A percentile compares a stretch with the other conserved stretches of the same genome.
Conservation (phyloP, 768 basidiomycete species). For the Mycena metata region DNA sequence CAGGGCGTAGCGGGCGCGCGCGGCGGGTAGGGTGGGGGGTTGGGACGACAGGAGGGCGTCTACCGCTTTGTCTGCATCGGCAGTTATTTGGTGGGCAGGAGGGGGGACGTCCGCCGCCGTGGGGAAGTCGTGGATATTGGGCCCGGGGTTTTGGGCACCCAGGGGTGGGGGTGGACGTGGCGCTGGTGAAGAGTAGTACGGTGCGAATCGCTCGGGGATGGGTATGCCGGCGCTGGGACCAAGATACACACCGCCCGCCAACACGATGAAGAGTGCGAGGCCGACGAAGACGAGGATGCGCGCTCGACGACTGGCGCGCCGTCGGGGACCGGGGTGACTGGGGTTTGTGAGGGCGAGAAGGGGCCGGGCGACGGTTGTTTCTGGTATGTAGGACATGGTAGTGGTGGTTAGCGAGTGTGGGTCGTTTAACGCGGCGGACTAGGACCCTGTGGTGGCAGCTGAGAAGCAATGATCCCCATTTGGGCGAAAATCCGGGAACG, state of each 20-base stretch:
- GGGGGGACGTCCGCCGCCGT: not conserved
- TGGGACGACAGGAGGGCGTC: constrained; percentile 9
- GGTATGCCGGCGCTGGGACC: constrained; percentile 3
- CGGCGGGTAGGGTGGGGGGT: constrained; percentile 9
- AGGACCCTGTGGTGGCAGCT: not conserved
- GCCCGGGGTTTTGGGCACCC: no score
- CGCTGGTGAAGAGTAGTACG: no score
- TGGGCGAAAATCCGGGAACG: no score
- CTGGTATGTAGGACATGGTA: constrained; percentile 15
- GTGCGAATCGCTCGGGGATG: not conserved
- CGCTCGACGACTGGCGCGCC: not conserved
- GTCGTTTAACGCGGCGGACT: not conserved
- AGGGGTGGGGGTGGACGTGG: no score
- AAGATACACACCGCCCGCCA: not conserved
- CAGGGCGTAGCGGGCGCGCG: constrained; percentile 26
- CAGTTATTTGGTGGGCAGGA: not conserved
- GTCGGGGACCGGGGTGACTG: not conserved
- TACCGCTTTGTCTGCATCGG: not conserved
- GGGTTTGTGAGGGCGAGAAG: constrained; percentile 9
- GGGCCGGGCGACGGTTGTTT: constrained; percentile 4
- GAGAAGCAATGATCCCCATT: no score
- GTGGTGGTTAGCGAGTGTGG: not conserved
- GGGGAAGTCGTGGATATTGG: not conserved
- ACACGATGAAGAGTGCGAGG: not conserved
- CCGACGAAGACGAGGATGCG: not conserved